Evolutionary conservation across 192 early-diverging fungal genomes (phyloP), one percentile per base, ranked within the genome.

Genomic region (Backusella australiensis): DNA sequence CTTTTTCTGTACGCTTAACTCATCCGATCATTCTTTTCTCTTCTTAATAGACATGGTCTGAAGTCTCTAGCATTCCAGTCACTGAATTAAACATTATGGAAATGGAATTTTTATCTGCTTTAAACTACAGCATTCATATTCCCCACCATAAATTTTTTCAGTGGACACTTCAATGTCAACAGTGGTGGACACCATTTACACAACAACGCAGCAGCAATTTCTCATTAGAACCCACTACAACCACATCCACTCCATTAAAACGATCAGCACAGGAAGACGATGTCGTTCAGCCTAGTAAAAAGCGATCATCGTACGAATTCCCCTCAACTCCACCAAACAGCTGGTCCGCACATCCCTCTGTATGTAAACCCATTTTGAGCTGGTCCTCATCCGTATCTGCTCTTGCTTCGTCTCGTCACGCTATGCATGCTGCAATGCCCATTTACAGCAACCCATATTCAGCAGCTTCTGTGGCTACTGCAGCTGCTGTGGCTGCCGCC

Each of bases 61-160:
- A 95, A 72, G 93, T 97, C 21, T 93, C 92, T 41, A 86, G 89
- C 59, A 92, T 97, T 75, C 93, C 90, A 8, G 86, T 94, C 39
- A 76, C 84, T 67, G 94, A 97, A 76, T 87, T 97, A 36, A 93
- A 93, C 66, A 90, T 93, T 9, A 94, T 94, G 90, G 95, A 95
- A 87, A 93, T 93, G 74, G 95, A 97, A 77, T 95, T 94, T 77
- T 77, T 97, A 74, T 77, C 84, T 38, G 91, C 94, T 26, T 88
- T 97, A 35, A 85, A 93, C 63, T 95, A 90, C 73, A 86, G 89
- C 70, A 85, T 94, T 35, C 90, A 92, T 81, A 91, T 95, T 17
- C 80, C 86, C 6, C 85, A 90, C 38, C 49, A 80, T 7, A 90
- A 95, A 68, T 96, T 93, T 81, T 86, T 86, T 73, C 81, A 85